Percentiles rank a stretch among this genome's conserved stretches.
phyloP scores from a whole-genome alignment of 805 yeast species.

The Candida nonsorbophila region DNA sequence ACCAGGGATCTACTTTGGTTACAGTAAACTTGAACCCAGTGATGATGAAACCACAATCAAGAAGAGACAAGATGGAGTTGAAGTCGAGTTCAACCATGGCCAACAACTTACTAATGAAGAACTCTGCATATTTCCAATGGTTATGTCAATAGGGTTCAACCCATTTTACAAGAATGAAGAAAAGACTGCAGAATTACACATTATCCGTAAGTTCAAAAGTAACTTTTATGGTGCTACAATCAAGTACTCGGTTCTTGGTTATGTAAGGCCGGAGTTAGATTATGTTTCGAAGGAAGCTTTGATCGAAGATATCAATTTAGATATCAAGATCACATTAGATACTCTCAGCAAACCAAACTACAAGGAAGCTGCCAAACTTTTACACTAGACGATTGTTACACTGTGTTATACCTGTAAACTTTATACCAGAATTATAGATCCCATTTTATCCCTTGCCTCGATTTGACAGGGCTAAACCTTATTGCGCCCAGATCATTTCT shows the following conservation, averaged over 20 bases:
- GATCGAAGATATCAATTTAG: slow-evolving; percentile 76
- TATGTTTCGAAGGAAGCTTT: slow-evolving; percentile 82
- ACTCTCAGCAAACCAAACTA: slow-evolving; percentile 28
- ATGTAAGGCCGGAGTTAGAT: slow-evolving; percentile 84
- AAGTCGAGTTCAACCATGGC: slow-evolving; percentile 57
- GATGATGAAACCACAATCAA: slow-evolving; percentile 11
- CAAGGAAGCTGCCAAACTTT: slow-evolving; percentile 2
- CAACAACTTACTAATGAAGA: slow-evolving; percentile 35
- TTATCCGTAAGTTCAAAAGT: slow-evolving; percentile 62
- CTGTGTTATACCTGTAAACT: no score
- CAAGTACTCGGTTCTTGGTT: slow-evolving; percentile 72
- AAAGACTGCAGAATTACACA: slow-evolving; percentile 84
- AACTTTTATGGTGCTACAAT: slow-evolving; percentile 82
- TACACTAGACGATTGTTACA: no score
- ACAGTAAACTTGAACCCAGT: slow-evolving; percentile 34
- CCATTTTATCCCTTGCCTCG: no score
- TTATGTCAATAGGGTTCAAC: slow-evolving; percentile 93
- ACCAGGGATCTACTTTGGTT: slow-evolving; percentile 92
- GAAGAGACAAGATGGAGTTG: slow-evolving; percentile 17
- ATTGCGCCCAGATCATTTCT: no score
- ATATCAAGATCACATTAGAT: slow-evolving; percentile 61
- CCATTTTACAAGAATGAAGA: slow-evolving; percentile 79
- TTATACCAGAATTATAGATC: no score
- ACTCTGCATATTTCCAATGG: slow-evolving; percentile 68
- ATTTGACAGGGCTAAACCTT: no score